Evolutionary conservation across 2,329 filamentous ascomycete species (phyloP).

Genomic region (Beauveria caledonica): DNA sequence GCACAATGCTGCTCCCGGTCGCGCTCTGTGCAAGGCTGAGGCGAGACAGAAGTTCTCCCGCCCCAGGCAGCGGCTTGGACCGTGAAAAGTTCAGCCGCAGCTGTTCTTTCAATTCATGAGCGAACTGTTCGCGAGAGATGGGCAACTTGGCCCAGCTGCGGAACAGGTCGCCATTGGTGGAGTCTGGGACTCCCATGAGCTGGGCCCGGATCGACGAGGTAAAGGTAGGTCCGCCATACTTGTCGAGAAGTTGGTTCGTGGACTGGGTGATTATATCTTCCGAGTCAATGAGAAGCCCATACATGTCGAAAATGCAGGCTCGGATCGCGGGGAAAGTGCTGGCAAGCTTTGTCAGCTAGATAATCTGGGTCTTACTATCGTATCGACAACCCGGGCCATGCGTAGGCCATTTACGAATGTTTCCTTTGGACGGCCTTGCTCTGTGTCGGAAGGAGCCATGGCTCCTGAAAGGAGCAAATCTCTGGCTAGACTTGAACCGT

Average conservation of each 20-base stretch:
- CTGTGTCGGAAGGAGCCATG: neutral
- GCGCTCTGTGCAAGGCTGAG: constrained; percentile 27
- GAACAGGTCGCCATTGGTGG: constrained; percentile 46
- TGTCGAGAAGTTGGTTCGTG: constrained; percentile 54
- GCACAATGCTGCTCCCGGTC: constrained; percentile 31
- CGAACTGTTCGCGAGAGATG: constrained; percentile 41
- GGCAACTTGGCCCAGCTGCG: constrained; percentile 60
- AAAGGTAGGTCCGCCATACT: constrained; percentile 50
- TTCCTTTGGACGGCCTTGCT: neutral
- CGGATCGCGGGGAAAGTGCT: neutral
- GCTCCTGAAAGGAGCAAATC: neutral
- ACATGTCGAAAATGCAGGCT: constrained; percentile 68
- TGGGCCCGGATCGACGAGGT: constrained; percentile 63
- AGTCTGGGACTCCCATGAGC: constrained; percentile 55
- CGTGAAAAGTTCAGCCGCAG: constrained; percentile 22
- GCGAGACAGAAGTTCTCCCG: constrained; percentile 40
- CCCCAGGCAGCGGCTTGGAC: constrained; percentile 56
- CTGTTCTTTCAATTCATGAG: constrained; percentile 20
- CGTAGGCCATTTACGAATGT: neutral
- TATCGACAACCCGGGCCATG: neutral
- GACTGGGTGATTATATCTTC: constrained; percentile 61
- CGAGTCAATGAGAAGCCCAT: constrained; percentile 63
- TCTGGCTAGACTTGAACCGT: neutral
- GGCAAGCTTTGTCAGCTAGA: neutral
- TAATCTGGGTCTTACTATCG: neutral